Evolutionary conservation across 345 rosid species (phyloP).

Genomic region (Arabis hirsuta): DNA sequence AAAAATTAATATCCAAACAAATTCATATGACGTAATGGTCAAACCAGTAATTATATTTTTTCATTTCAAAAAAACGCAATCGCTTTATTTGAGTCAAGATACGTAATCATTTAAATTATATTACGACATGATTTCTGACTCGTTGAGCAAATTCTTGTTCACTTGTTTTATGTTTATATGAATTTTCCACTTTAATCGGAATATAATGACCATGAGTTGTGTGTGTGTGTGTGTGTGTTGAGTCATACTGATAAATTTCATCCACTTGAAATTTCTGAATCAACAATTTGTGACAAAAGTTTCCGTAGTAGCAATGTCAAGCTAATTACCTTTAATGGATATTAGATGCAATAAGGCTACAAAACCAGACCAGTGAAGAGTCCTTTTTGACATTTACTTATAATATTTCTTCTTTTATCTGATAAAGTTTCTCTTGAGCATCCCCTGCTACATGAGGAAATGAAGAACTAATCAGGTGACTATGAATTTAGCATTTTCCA

Average conservation of each 20-base stretch:
- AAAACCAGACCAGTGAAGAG: conserved; percentile 10
- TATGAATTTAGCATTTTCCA: conserved; percentile 1
- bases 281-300: not conserved
- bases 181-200: conserved; percentile 14
- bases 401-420: conserved; percentile 21
- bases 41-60: not conserved
- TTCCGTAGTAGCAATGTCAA: conserved; percentile 3
- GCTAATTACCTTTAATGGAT: not conserved
- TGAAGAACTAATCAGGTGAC: conserved; percentile 14
- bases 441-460: conserved; percentile 18
- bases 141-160: not conserved
- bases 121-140: conserved; percentile 4
- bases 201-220: not conserved
- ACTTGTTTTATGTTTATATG: not conserved
- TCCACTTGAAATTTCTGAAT: not conserved
- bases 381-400: conserved; percentile 5
- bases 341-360: not conserved
- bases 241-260: not conserved
- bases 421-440: conserved; percentile 12
- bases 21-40: not conserved
- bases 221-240: not conserved
- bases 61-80: too few relatives aligned
- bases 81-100: too few relatives aligned
- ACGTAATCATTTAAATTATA: not conserved
- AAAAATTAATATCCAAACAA: not conserved